Evolutionary conservation across 2,329 filamentous ascomycete species (phyloP).

Genomic region (Acrocalymma vagum): DNA sequence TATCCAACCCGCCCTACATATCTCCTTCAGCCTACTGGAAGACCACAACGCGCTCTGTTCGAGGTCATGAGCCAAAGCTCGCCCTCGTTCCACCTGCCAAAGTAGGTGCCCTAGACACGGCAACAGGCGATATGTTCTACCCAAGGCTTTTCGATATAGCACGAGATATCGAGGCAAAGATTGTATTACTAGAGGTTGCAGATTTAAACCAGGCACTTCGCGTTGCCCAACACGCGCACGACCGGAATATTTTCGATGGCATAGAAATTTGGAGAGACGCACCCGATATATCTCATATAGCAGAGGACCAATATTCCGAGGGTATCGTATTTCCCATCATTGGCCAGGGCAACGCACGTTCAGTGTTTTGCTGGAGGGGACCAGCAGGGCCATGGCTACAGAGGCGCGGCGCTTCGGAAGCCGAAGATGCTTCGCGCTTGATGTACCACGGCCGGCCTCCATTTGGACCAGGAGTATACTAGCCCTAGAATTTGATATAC

Average conservation of each 20-base stretch:
- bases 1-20: slow-evolving; percentile 93
- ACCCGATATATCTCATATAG: slow-evolving; percentile 20
- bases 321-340: slow-evolving; percentile 34
- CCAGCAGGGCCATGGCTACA: slow-evolving; percentile 37
- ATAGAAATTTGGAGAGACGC: slow-evolving; percentile 79
- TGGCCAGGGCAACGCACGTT: slow-evolving; percentile 53
- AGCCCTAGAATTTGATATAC: too few species aligned
- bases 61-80: slow-evolving; percentile 79
- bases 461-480: too few species aligned
- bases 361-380: slow-evolving; percentile 53
- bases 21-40: slow-evolving; percentile 69
- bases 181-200: slow-evolving; percentile 76
- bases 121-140: slow-evolving; percentile 70
- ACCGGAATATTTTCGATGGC: slow-evolving; percentile 38
- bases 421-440: neutral
- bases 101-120: slow-evolving; percentile 22
- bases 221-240: slow-evolving; percentile 61
- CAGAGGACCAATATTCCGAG: neutral
- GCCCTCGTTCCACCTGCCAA: slow-evolving; percentile 69
- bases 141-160: slow-evolving; percentile 68
- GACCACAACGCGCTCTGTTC: slow-evolving; percentile 76
- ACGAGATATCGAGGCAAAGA: slow-evolving; percentile 56
- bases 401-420: neutral
- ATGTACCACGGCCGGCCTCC: neutral
- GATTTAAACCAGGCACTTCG: slow-evolving; percentile 72